phyloP scores from a whole-genome alignment of 495 filamentous ascomycete species.

The Bombardia bombarda region DNA sequence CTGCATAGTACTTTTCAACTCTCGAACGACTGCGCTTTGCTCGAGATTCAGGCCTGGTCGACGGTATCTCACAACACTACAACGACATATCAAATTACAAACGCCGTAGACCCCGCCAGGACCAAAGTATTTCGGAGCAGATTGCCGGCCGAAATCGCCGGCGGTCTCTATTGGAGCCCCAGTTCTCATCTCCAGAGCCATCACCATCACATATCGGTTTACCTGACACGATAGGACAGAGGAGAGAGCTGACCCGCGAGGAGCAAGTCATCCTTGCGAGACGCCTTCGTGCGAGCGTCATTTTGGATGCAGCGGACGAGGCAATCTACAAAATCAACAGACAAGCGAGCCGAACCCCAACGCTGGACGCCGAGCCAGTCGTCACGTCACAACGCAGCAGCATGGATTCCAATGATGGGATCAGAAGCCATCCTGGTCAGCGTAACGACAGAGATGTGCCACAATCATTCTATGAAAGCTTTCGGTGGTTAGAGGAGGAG shows the following conservation, averaged over 20 bases:
- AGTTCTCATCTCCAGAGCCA: constrained; percentile 43
- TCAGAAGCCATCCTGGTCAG: constrained; percentile 25
- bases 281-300: constrained; percentile 47
- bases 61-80: constrained; percentile 34
- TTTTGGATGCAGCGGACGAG: constrained; percentile 66
- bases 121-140: constrained; percentile 30
- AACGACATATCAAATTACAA: constrained; percentile 34
- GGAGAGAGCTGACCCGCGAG: constrained; percentile 55
- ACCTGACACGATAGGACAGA: constrained; percentile 52
- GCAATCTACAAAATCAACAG: constrained; percentile 47
- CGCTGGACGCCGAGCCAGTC: constrained; percentile 19
- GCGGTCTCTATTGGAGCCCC: constrained; percentile 26
- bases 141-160: constrained; percentile 22
- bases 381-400: constrained; percentile 20
- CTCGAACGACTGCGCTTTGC: constrained; percentile 57
- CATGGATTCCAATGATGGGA: constrained; percentile 27
- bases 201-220: constrained; percentile 63
- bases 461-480: constrained; percentile 53
- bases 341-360: constrained; percentile 27
- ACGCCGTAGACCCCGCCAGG: constrained; percentile 26
- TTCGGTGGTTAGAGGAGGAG: constrained; percentile 76
- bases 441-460: constrained; percentile 31
- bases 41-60: constrained; percentile 33
- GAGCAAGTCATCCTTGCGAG: constrained; percentile 59
- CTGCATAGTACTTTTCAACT: constrained; percentile 56